Evolutionary conservation across 1,284 basidiomycete genomes (phyloP), one percentile per base, ranked within the genome.

Genomic region (Melampsora occidentalis): DNA sequence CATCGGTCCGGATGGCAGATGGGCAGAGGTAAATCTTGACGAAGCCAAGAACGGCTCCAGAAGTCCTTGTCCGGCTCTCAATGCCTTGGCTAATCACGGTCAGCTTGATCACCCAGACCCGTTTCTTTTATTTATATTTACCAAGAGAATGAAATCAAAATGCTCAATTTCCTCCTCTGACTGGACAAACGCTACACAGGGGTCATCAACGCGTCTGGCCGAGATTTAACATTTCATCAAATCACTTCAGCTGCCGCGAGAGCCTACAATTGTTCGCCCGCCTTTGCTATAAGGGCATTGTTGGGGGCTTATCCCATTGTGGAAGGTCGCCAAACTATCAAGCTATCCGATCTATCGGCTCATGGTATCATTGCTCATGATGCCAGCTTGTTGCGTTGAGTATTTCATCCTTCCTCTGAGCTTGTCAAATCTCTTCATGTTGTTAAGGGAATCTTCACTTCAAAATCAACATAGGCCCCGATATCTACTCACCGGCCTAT

Each of bases 231-330:
- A 10, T 75, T 76, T n/a, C 18, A 28, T 12, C 69, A 77, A 46
- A 63, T 79, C 31, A 31, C 69, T 2, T 64, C 70, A 5, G 71
- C 76, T 1, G 49, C 77, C 5, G 42, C 35, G 14, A 35, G 77
- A 31, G 33, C 78, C 16, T 79, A 79, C 76, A 79, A 79, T 28
- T 77, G 79, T 48, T 33, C 71, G 5, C 78, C 78, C 16, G 76
- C 78, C 2, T 35, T 79, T 28, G 76, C 78, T 25, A 67, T 78
- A 35, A 78, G 78, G 64, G 63, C 78, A 31, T 33, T 77, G n/a
- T 48, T 69, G 10, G 77, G 78, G 1, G 78, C 79, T 61, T 69
- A 62, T 51, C 68, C 69, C 10, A 53, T 79, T 20, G 78, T 71
- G 68, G 71, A 73, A 4, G 65, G 63, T n/a, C 69, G 68, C n/a